Conservation (phyloP, 768 basidiomycete species). For the Gautieria morchelliformis region DNA sequence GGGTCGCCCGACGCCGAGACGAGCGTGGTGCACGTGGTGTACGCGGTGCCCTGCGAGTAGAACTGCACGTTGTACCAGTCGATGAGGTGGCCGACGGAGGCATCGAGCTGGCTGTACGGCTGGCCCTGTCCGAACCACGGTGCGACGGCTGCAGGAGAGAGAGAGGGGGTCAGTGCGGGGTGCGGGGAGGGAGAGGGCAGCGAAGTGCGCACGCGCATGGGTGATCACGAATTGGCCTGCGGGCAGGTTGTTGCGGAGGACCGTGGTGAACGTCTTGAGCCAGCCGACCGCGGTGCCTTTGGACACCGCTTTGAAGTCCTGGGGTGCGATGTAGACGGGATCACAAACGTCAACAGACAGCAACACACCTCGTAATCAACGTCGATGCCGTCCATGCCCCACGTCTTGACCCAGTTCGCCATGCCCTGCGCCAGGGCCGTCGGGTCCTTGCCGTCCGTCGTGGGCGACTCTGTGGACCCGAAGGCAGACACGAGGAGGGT, state of each 20-base stretch:
- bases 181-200: neutral
- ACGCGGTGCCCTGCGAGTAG: constrained; percentile 8
- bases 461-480: constrained; percentile 21
- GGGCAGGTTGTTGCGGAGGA: constrained; percentile 16
- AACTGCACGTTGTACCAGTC: constrained; percentile 13
- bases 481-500: constrained; percentile 28
- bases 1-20: constrained; percentile 16
- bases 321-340: no score
- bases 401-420: constrained; percentile 9
- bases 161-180: constrained; percentile 12
- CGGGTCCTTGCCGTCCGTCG: constrained; percentile 8
- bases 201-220: constrained; percentile 12
- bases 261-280: constrained; percentile 17
- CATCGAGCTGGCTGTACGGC: constrained; percentile 4
- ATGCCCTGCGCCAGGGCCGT: constrained; percentile 1
- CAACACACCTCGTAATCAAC: constrained; percentile 8
- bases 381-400: constrained; percentile 14
- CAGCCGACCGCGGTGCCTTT: constrained; percentile 14
- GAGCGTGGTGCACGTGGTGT: constrained; percentile 12
- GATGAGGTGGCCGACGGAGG: neutral
- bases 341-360: neutral
- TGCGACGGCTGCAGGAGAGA: constrained; percentile 36
- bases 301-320: constrained; percentile 16
- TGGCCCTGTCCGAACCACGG: constrained; percentile 22
- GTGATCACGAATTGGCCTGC: constrained; percentile 13